These are phyloP conservation scores for Lunularia cruciata DNA, from an alignment of 225 moss, liverwort and hornwort genomes.

Conservation along the genomic window DNA sequence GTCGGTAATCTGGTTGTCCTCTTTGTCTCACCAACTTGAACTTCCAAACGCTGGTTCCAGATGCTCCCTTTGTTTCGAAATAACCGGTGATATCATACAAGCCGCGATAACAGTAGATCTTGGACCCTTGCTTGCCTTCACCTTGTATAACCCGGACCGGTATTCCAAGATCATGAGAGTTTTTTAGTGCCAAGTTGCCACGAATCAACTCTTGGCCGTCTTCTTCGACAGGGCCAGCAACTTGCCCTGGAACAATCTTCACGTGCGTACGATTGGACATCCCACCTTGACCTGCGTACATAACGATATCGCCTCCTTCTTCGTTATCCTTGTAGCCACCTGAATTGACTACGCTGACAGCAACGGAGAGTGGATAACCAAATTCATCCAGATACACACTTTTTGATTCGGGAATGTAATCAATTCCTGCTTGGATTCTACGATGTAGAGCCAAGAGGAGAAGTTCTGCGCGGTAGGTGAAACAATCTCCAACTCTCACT, in stretches of 20 bases:
- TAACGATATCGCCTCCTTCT: constrained; percentile 7
- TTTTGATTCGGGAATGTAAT: not conserved
- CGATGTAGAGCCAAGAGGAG: constrained; percentile 6
- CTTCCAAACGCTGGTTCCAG: constrained; percentile 16
- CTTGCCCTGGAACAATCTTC: too few relatives aligned
- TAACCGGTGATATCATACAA: constrained; percentile 40
- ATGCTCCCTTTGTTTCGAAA: not conserved
- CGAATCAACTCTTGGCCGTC: constrained; percentile 20
- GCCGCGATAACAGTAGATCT: constrained; percentile 51
- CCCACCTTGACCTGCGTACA: constrained; percentile 34
- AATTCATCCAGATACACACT: not conserved
- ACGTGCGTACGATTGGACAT: not conserved
- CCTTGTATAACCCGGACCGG: constrained; percentile 22
- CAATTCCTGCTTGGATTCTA: constrained; percentile 5
- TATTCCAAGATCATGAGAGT: not conserved
- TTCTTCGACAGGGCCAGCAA: not conserved
- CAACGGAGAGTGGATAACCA: not conserved
- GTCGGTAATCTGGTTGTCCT: constrained; percentile 6
- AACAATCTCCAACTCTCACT: constrained; percentile 1
- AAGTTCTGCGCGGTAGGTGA: constrained; percentile 5
- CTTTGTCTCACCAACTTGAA: constrained; percentile 9
- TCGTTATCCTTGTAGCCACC: constrained; percentile 30
- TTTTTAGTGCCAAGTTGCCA: constrained; percentile 22
- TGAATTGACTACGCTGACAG: constrained; percentile 19
- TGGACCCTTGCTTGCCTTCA: constrained; percentile 20